Evolutionary conservation across 2,329 filamentous ascomycete species (phyloP), one percentile per base, ranked within the genome.

Genomic region (Ceratocystis variospora): DNA sequence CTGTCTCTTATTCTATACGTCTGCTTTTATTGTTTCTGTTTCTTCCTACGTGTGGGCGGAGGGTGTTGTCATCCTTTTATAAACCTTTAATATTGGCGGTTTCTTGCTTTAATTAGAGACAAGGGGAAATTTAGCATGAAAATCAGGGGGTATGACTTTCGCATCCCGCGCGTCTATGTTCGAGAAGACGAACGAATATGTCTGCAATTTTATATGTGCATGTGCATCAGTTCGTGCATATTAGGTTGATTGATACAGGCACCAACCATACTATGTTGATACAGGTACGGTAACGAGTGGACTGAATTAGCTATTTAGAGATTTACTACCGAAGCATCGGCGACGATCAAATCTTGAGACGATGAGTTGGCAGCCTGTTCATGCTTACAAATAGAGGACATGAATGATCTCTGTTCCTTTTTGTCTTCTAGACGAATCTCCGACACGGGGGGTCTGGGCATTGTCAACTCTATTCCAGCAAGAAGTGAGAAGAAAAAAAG

Each of bases 51-150:
- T 44, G 22, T 48, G 61, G 48, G 61, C 44, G 61, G 48, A 19
- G 61, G 45, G 41, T 46, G 31, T 41, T 31, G 45, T 63, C 8
- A 15, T 57, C 28, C 41, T 63, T 50, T 46, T 63, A 46, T 63
- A 63, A 63, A 48, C 45, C 44, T 63, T 63, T 63, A 63, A 63
- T 63, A 63, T 28, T 63, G 61, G 61, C 61, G 61, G 19, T n/a
- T 48, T n/a, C 44, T 15, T 41, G 61, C 25, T 63, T 57, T n/a
- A 7, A 33, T 15, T 5, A 28, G 28, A 57, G 53, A 19, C 48
- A 19, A 25, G n/a, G n/a, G 48, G 8, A 25, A 53, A 25, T 53
- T 22, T 22, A 22, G 48, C 48, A 22, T 53, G 48, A 25, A 53
- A 53, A 53, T 53, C 48, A 53, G 48, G 48, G 48, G 48, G 48